Conservation (phyloP, 2,329 filamentous ascomycete species). For the Ophiostoma novo-ulmi region DNA sequence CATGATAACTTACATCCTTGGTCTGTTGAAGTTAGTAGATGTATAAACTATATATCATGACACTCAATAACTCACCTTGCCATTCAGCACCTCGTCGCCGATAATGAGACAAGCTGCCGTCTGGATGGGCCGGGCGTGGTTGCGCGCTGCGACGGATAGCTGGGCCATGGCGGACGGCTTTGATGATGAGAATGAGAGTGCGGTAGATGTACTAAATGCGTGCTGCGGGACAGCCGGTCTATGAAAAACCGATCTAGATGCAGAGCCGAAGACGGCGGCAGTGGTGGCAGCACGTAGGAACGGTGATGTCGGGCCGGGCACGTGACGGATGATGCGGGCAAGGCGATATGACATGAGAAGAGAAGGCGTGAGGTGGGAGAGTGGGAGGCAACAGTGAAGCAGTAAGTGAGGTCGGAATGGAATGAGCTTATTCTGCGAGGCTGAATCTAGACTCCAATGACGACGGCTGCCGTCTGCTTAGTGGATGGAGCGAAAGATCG, state of each 20-base stretch:
- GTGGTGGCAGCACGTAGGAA: slow-evolving; percentile 6
- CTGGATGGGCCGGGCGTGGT: slow-evolving; percentile 55
- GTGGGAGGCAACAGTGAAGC: background rate
- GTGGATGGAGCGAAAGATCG: background rate
- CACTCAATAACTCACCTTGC: slow-evolving; percentile 60
- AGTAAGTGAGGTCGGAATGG: background rate
- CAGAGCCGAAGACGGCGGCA: slow-evolving; percentile 1
- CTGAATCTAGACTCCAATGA: background rate
- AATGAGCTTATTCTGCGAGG: background rate
- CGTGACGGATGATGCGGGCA: slow-evolving; percentile 24
- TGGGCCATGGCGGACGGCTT: slow-evolving; percentile 22
- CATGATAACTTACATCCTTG: slow-evolving; percentile 25
- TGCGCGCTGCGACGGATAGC: slow-evolving; percentile 22
- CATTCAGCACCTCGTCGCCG: slow-evolving; percentile 92
- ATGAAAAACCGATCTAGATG: background rate
- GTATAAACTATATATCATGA: background rate
- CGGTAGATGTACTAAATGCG: background rate
- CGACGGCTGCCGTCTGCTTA: background rate
- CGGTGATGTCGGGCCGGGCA: slow-evolving; percentile 21
- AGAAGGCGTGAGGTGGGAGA: background rate
- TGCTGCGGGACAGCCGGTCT: background rate
- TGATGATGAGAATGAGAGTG: background rate
- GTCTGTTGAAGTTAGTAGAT: slow-evolving; percentile 17
- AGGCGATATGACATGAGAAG: slow-evolving; percentile 26
- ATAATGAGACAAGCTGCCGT: slow-evolving; percentile 93